Base-by-base conservation (phyloP, 176 grass and related monocot genomes). In the Neostapfia colusana region DNA sequence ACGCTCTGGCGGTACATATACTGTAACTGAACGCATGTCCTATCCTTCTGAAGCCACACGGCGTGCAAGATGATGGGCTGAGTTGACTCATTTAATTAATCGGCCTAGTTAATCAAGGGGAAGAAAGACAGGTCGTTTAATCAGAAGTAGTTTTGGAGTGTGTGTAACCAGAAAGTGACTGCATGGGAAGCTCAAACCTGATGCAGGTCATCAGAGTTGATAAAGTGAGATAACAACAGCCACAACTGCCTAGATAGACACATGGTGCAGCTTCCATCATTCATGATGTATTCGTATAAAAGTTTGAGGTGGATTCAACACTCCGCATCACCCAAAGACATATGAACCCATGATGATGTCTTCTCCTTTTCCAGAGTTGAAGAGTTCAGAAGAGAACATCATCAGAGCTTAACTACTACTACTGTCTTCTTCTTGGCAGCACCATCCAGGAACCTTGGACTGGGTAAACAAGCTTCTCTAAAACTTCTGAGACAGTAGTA, bases 391-490 rank as follows among this genome's bases (percentile, higher is more conserved):
- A 77, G 25, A 66, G 73, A n/a, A n/a, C n/a, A n/a, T n/a, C 57
- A 76, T 15, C 75, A 44, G 10, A 75, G 31, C 36, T 75, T 79
- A 88, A 83, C 81, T 44, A 75, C 86, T 51, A 56, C 38, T n/a
- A 39, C 69, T 69, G 80, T 88, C 43, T 77, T 88, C 43, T 77
- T 72, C 80, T 88, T 68, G 61, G 60, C 42, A 83, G 74, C 80
- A 46, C 38, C 75, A 83, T 79, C 80, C 80, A 73, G 74, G 74
- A 41, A 67, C 80, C 27, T 62, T 83, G 85, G 74, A 83, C 80
- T 10, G 20, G 51, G 68, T 83, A 87, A 83, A 83, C 61, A 74
- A 87, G 68, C 34, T 15, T 15, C 11, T 2, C 15, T n/a, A 61
- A 17, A 14, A 23, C 24, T 57, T 68, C 42, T 74, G 69, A 79